These are phyloP conservation scores for Pyrus betulifolia DNA, from an alignment of 306 rosid genomes.

Conservation along the genomic window DNA sequence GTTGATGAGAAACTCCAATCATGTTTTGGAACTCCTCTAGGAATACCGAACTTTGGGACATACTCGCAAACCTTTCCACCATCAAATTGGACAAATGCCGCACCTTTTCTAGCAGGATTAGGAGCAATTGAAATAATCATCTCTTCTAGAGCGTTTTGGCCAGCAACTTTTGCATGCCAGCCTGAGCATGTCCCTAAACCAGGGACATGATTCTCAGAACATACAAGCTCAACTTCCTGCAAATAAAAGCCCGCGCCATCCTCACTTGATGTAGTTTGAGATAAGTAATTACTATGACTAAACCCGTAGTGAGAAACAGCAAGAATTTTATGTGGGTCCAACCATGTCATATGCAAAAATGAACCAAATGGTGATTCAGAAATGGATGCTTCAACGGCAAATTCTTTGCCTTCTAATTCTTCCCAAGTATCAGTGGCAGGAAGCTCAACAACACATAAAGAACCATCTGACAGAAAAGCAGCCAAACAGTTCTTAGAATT, in stretches of 20 bases:
- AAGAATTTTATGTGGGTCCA: conserved; percentile 65
- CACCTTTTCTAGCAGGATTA: conserved; percentile 44
- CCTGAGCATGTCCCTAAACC: conserved; percentile 74
- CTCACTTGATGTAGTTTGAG: conserved; percentile 24
- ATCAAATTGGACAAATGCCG: conserved; percentile 68
- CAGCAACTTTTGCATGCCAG: conserved; percentile 65
- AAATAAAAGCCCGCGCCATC: conserved; percentile 50
- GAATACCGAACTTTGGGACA: conserved; percentile 38
- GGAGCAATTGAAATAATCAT: conserved; percentile 49
- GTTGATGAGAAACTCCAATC: conserved; percentile 53
- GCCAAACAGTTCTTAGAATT: conserved; percentile 63
- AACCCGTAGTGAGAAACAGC: conserved; percentile 69
- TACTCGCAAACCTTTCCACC: conserved; percentile 64
- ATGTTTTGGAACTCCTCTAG: conserved; percentile 40
- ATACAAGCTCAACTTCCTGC: conserved; percentile 70
- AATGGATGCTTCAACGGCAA: conserved; percentile 47
- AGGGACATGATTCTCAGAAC: conserved; percentile 62
- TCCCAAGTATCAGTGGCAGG: conserved; percentile 84
- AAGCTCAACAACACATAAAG: conserved; percentile 66
- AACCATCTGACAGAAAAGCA: conserved; percentile 64
- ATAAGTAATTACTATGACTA: conserved; percentile 39
- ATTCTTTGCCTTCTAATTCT: conserved; percentile 77
- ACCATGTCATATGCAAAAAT: conserved; percentile 66
- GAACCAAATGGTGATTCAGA: conserved; percentile 50
- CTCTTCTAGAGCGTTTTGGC: conserved; percentile 44